Base-by-base conservation (phyloP, 169 alveolate species). In the Prorocentrum cordatum region DNA sequence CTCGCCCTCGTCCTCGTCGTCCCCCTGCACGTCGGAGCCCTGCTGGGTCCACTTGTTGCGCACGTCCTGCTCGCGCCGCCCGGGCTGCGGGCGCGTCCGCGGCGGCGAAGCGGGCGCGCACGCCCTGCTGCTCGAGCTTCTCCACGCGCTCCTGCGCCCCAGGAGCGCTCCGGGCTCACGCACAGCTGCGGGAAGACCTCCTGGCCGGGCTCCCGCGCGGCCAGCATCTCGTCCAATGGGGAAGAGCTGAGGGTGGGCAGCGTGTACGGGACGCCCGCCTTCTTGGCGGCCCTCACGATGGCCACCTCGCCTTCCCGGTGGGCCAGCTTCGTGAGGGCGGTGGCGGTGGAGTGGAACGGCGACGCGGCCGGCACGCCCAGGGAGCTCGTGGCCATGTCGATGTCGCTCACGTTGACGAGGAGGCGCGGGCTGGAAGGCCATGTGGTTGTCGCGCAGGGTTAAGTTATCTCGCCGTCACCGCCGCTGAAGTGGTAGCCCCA, bases 21-120 rank as follows among this genome's bases (percentile, higher is more conserved):
- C 71, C 38, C 71, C 71, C 38, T 61, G 71, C 71, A 61, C 71
- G 20, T 61, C 71, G 33, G 71, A 61, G 35, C 71, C 71, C 71
- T 61, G 71, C 71, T 61, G 71, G 20, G 71, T 61, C 38, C 22
- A 61, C 71, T 61, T 61, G 39, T 61, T 26, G 71, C 71, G 71
- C 71, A 61, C 27, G 71, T 61, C 71, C 45, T 68, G 35, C 80
- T 92, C 94, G 38, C 94, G 62, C 20, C 92, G 92, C 24, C 94
- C 94, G 2, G 90, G 66, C 6, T 85, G 31, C 32, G 80, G 88
- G 67, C 6, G 94, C 86, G 71, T 92, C 94, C 73, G 54, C 87
- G 32, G 94, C 90, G 6, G 90, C 73, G 71, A 61, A 61, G 38
- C 22, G 71, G 27, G 71, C 71, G 38, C 39, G 29, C 27, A 31